Percentiles rank a stretch among this genome's conserved stretches.
Conservation (phyloP, 2,329 filamentous ascomycete species). For the Ceratocystiopsis minuta region DNA sequence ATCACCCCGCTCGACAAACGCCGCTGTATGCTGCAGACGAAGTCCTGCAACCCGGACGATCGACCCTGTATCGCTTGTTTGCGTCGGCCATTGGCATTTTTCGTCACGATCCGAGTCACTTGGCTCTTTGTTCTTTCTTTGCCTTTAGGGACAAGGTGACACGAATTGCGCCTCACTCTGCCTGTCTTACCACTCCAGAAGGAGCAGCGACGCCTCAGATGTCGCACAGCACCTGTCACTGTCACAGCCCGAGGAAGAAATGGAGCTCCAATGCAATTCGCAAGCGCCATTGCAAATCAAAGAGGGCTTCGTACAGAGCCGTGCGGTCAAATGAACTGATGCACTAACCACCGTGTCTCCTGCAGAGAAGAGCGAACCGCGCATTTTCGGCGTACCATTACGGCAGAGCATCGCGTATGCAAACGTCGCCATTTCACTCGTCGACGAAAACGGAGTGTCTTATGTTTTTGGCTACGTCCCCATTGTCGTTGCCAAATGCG, state of each 20-base stretch:
- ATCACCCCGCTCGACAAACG: not conserved
- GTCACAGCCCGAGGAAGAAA: conserved; percentile 7
- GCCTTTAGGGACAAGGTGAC: too few species aligned
- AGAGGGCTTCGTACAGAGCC: not conserved
- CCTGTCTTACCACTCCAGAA: not conserved
- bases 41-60: too few species aligned
- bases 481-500: conserved; percentile 95
- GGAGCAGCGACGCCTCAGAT: not conserved
- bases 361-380: conserved; percentile 36
- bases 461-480: conserved; percentile 98
- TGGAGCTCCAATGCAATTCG: not conserved
- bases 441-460: conserved; percentile 80
- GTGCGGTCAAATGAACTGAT: not conserved
- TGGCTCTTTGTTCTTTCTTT: too few species aligned
- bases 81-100: too few species aligned
- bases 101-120: too few species aligned
- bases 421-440: conserved; percentile 91
- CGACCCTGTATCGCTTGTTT: too few species aligned
- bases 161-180: not conserved
- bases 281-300: not conserved
- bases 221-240: conserved; percentile 3
- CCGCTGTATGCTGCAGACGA: too few species aligned
- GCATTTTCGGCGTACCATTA: conserved; percentile 88
- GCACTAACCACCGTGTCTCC: not conserved
- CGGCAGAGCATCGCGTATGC: conserved; percentile 92